Evolutionary conservation across 257 asterid species (phyloP).

Genomic region (Solanum tarapatanum): DNA sequence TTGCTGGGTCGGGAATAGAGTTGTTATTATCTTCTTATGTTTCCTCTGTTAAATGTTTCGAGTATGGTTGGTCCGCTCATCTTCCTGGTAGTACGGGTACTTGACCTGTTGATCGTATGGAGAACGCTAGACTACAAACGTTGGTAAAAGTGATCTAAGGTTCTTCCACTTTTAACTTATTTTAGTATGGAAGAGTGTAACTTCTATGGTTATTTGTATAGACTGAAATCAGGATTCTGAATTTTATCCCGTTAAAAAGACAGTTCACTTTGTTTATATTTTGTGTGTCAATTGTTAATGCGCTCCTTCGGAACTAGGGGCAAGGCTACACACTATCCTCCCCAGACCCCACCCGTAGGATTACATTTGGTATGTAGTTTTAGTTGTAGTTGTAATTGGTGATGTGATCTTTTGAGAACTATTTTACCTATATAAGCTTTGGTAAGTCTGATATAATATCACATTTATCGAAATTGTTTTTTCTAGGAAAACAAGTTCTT

Average conservation of each 20-base stretch:
- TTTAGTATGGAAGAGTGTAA: background rate
- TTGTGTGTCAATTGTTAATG: too few species aligned
- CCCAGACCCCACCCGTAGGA: background rate
- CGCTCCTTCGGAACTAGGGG: background rate
- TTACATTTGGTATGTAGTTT: background rate
- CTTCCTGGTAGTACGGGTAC: background rate
- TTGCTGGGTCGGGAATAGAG: background rate
- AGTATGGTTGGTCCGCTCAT: background rate
- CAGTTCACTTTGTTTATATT: background rate
- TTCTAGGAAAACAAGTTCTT: background rate
- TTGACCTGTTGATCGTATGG: conserved; percentile 3
- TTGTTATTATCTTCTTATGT: conserved; percentile 4
- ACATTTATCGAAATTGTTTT: too few species aligned
- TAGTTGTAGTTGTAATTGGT: background rate
- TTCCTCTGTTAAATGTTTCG: background rate
- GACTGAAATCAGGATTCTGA: background rate
- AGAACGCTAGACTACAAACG: background rate
- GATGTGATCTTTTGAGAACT: background rate
- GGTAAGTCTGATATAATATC: background rate
- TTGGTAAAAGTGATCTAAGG: background rate
- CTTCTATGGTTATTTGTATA: background rate
- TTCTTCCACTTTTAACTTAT: background rate
- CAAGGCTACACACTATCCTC: background rate
- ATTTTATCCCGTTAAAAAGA: background rate
- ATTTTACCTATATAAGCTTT: background rate